Base-by-base conservation (phyloP, 345 rosid species). In the Rubroshorea leprosula region DNA sequence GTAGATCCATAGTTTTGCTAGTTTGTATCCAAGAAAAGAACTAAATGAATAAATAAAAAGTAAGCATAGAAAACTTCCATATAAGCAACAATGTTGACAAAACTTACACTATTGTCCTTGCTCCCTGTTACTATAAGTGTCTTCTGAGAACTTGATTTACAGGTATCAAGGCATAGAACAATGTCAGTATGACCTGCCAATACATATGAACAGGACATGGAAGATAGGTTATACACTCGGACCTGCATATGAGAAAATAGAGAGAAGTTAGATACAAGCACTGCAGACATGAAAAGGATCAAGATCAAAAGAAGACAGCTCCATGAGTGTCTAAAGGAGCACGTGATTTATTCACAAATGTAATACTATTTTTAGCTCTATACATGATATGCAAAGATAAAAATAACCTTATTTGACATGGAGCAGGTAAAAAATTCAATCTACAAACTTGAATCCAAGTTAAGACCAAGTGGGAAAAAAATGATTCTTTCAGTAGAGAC, bases 201-300 rank as follows among this genome's bases (percentile, higher is more conserved):
- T 23, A 89, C 91, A 55, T 86, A 93, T 10, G 90, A 83, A 80
- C 99, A 93, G 35, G 99, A 89, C 94, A 86, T 89, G 70, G 96
- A 75, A 57, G 81, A 76, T 57, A 83, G 70, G 53, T 89, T 94
- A 79, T 87, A 93, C 57, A 93, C 94, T 61, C 85, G 93, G 73
- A 92, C 85, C 97, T 93, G 84, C 75, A 76, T 6, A 48, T 43
- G 23, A 35, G 43, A 11, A 55, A 69, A 62, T n/a, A 47, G 14
- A 8, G 46, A 55, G 10, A 58, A 45, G 49, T 68, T 26, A 75
- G 67, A 52, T 48, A 60, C 15, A 23, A 54, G 26, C 54, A 62
- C 3, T 20, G 27, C 44, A 50, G 11, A 35, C 7, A 10, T 6
- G 9, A 35, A 35, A 35, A 35, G 41, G 17, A 10, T 44, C 17